phyloP scores from a whole-genome alignment of 2,329 filamentous ascomycete genomes.

The Cadophora gregata region DNA sequence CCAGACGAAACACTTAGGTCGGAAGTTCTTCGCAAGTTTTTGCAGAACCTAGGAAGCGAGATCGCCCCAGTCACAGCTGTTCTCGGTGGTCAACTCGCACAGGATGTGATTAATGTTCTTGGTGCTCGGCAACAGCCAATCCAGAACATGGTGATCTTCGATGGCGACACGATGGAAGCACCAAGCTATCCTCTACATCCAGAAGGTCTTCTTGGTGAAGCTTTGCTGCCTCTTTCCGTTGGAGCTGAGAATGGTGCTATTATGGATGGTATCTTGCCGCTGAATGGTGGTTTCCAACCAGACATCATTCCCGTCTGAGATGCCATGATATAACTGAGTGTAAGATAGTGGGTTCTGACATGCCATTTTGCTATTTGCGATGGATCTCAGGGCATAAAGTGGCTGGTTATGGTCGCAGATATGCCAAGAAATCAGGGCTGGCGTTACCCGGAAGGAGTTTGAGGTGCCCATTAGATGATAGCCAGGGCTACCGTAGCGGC shows the following conservation, averaged over 20 bases:
- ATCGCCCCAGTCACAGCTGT: slow-evolving; percentile 87
- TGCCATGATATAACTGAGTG: neutral
- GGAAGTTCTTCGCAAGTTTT: slow-evolving; percentile 80
- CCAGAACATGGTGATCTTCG: slow-evolving; percentile 92
- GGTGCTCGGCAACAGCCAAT: slow-evolving; percentile 91
- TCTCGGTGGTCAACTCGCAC: slow-evolving; percentile 86
- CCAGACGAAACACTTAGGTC: slow-evolving; percentile 70
- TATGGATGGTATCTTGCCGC: slow-evolving; percentile 29
- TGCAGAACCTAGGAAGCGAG: slow-evolving; percentile 86
- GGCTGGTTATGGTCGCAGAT: neutral
- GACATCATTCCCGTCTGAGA: slow-evolving; percentile 32
- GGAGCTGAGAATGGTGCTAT: slow-evolving; percentile 36
- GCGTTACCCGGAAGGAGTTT: slow-evolving; percentile 17
- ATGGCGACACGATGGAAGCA: slow-evolving; percentile 80
- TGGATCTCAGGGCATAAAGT: neutral
- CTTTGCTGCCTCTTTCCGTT: slow-evolving; percentile 48
- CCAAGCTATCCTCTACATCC: slow-evolving; percentile 85
- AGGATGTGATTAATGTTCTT: slow-evolving; percentile 97
- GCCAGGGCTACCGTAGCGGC: slow-evolving; percentile 12
- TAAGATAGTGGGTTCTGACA: slow-evolving; percentile 8
- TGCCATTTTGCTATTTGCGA: slow-evolving; percentile 4
- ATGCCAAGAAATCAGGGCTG: slow-evolving; percentile 14
- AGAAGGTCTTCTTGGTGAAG: slow-evolving; percentile 59
- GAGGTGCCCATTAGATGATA: slow-evolving; percentile 9
- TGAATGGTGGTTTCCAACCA: slow-evolving; percentile 34